Conservation (phyloP, 371 early-diverging fungal genomes). For the Saksenaea oblongispora region DNA sequence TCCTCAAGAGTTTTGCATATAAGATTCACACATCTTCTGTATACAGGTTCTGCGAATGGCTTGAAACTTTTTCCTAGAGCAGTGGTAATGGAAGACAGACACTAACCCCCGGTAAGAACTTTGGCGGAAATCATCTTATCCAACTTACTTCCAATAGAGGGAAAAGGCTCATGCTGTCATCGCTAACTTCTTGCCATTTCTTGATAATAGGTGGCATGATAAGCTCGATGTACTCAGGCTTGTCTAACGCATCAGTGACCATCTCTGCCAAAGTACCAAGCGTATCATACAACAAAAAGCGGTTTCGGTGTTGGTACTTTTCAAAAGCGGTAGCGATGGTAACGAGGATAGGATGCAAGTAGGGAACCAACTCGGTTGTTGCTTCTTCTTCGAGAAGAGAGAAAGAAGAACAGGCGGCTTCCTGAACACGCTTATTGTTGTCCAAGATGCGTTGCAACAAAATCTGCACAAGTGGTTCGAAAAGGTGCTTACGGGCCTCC, state of each 20-base stretch:
- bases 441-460: slow-evolving; percentile 80
- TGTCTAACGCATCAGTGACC: slow-evolving; percentile 77
- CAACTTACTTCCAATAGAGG: slow-evolving; percentile 79
- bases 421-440: slow-evolving; percentile 93
- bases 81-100: slow-evolving; percentile 79
- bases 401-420: slow-evolving; percentile 92
- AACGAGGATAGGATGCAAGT: slow-evolving; percentile 78
- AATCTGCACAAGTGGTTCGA: slow-evolving; percentile 78
- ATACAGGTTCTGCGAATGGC: slow-evolving; percentile 75
- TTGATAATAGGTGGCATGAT: slow-evolving; percentile 84
- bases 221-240: slow-evolving; percentile 70
- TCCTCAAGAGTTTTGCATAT: slow-evolving; percentile 65
- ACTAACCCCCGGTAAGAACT: slow-evolving; percentile 31
- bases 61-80: slow-evolving; percentile 80
- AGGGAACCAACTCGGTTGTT: slow-evolving; percentile 72
- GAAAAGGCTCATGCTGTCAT: slow-evolving; percentile 85
- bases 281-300: slow-evolving; percentile 89
- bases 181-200: slow-evolving; percentile 76
- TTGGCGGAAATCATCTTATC: neutral
- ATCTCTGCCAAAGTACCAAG: slow-evolving; percentile 93
- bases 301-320: slow-evolving; percentile 89
- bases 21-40: slow-evolving; percentile 76
- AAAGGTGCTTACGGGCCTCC: slow-evolving; percentile 68
- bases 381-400: slow-evolving; percentile 92
- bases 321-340: slow-evolving; percentile 77